Percentiles rank a stretch among this genome's conserved stretches.
Conservation (phyloP, 2,329 filamentous ascomycete genomes). For the Microascus cirrosus region DNA sequence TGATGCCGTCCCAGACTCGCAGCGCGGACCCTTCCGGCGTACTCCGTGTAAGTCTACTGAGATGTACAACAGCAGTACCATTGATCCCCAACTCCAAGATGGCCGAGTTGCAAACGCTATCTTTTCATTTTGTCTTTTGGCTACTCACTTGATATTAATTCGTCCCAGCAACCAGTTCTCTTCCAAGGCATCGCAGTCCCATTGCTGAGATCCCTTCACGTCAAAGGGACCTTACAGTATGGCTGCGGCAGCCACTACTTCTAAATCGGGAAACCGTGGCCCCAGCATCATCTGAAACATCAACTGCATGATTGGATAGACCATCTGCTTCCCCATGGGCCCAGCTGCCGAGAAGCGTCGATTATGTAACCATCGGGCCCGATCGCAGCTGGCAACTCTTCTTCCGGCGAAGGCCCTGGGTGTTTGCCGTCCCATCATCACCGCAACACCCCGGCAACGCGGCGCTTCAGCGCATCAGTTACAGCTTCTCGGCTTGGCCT, state of each 20-base stretch:
- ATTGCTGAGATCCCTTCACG: too few relatives aligned
- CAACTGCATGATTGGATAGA: not conserved
- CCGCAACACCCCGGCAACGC: not conserved
- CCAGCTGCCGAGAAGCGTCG: not conserved
- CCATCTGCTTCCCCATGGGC: not conserved
- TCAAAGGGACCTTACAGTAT: too few relatives aligned
- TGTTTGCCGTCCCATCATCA: not conserved
- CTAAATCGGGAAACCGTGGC: not conserved
- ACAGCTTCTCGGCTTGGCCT: not conserved
- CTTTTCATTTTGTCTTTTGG: too few relatives aligned
- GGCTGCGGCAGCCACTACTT: not conserved
- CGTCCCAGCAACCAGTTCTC: too few relatives aligned
- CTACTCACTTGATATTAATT: too few relatives aligned
- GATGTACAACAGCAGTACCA: too few relatives aligned
- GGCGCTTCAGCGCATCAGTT: not conserved
- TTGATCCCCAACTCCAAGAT: too few relatives aligned
- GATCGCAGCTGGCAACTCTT: conserved; percentile 2
- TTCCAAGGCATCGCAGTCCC: too few relatives aligned
- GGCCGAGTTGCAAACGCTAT: too few relatives aligned
- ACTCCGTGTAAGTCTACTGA: too few relatives aligned
- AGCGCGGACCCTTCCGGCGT: too few relatives aligned
- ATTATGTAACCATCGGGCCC: not conserved
- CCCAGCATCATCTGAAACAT: not conserved
- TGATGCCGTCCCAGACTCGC: not conserved
- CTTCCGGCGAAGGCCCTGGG: not conserved